These are phyloP conservation scores for Elongisporangium anandrum DNA, from an alignment of 352 stramenopile genomes.

Conservation along the genomic window DNA sequence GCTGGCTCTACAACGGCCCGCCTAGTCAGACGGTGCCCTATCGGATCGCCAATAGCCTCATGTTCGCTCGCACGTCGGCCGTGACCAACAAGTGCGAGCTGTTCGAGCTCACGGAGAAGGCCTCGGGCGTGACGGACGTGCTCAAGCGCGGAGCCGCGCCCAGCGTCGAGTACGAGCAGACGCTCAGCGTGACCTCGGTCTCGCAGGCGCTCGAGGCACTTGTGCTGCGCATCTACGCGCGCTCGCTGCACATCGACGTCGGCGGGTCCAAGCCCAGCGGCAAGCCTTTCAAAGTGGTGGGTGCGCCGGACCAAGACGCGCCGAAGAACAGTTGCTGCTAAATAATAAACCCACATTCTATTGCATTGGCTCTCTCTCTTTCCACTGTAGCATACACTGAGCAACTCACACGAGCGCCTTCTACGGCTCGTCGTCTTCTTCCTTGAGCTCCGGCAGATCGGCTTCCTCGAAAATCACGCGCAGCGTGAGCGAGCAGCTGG, in stretches of 20 bases:
- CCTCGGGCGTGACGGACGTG: constrained; percentile 17
- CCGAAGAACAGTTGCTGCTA: not conserved
- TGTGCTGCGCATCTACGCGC: constrained; percentile 58
- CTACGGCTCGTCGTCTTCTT: constrained; percentile 32
- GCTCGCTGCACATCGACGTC: constrained; percentile 53
- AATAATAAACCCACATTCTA: constrained; percentile 2
- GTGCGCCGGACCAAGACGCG: not conserved
- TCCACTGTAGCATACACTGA: not conserved
- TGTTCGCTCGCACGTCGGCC: constrained; percentile 61
- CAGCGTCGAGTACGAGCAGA: constrained; percentile 47
- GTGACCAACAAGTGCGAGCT: constrained; percentile 53
- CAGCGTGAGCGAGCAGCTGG: constrained; percentile 95
- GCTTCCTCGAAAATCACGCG: constrained; percentile 95
- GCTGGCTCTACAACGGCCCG: constrained; percentile 46
- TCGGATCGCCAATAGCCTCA: constrained; percentile 59
- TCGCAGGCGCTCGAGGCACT: constrained; percentile 60
- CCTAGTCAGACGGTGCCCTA: constrained; percentile 41
- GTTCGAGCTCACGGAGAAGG: constrained; percentile 53
- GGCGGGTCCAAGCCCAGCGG: constrained; percentile 46
- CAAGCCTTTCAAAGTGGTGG: constrained; percentile 16
- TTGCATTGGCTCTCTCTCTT: no score
- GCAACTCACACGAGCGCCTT: no score
- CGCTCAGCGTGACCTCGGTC: constrained; percentile 30
- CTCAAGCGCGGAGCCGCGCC: constrained; percentile 23
- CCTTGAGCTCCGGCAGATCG: constrained; percentile 62